Conservation (phyloP, 768 basidiomycete genomes). For the Pleurotus eryngii region DNA sequence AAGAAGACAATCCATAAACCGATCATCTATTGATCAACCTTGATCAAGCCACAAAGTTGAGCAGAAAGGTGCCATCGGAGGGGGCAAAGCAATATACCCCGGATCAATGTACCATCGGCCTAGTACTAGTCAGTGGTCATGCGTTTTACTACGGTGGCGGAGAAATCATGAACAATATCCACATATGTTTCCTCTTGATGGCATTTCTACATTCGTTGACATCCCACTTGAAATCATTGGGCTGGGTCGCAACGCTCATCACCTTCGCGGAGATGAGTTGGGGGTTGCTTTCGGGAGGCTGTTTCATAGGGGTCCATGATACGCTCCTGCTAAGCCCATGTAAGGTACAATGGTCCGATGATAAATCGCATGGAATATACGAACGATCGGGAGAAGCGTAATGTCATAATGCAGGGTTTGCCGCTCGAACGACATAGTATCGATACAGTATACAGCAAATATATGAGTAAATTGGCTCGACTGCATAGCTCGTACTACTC, state of each 20-base stretch:
- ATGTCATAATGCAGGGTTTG: too few species aligned
- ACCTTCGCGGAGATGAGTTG: conserved; percentile 1
- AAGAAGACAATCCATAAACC: neutral
- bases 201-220: neutral
- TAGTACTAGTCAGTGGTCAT: neutral
- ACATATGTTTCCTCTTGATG: neutral
- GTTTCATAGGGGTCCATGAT: too few species aligned
- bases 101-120: neutral
- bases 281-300: too few species aligned
- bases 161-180: neutral
- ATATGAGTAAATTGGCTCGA: neutral
- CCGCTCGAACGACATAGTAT: too few species aligned
- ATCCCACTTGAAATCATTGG: neutral
- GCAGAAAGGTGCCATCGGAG: neutral
- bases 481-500: neutral
- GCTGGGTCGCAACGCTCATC: conserved; percentile 2
- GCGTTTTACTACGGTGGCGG: neutral
- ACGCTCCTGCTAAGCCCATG: too few species aligned
- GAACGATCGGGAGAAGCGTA: too few species aligned
- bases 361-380: too few species aligned
- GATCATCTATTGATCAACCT: neutral
- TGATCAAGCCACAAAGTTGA: neutral
- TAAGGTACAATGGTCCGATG: too few species aligned
- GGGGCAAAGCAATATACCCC: neutral
- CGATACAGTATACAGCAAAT: neutral